Evolutionary conservation across 148 eudicot genomes (phyloP), one percentile per base, ranked within the genome.

Genomic region (Fagopyrum esculentum): DNA sequence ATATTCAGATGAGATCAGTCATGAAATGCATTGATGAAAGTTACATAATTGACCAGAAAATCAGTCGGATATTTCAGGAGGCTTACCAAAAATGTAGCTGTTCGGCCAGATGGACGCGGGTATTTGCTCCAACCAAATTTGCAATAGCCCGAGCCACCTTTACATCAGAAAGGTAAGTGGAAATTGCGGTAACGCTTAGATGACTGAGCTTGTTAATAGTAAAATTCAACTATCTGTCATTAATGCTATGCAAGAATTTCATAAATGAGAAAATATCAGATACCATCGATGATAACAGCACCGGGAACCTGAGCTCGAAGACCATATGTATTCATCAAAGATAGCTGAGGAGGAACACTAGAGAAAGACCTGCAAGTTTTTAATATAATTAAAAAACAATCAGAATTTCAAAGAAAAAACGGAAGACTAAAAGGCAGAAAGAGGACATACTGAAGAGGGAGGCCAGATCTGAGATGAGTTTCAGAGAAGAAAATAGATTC

Each of bases 61-160:
- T 8, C 17, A n/a, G 6, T 19, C 43, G 43, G 30, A 19, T 17
- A 22, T 68, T 73, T 15, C 29, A 56, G 64, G 74, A 63, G 77
- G 79, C 88, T 84, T 55, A 89, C 98, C 93, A 88, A 74, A 83
- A 93, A 93, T 55, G 98, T 89, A 46, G 98, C 92, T 12, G 89
- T 85, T 56, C 84, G 82, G 12, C 92, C 97, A 51, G 92, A 93
- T 54, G 98, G 98, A 49, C 82, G 61, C 19, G 51, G 76, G 79
- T 85, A 88, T 84, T 89, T 91, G 92, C 97, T 93, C 98, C 97
- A 93, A 11, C 98, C 98, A 78, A 81, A 93, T 82, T 93, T 93
- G 86, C 97, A 91, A 84, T 93, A 93, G 43, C 98, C 98, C 9
- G 97, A 88, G 64, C 98, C 98, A 83, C 94, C 98, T 93, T 48